phyloP scores from a whole-genome alignment of 1,284 basidiomycete genomes.

The Fomitiporia mediterranea region DNA sequence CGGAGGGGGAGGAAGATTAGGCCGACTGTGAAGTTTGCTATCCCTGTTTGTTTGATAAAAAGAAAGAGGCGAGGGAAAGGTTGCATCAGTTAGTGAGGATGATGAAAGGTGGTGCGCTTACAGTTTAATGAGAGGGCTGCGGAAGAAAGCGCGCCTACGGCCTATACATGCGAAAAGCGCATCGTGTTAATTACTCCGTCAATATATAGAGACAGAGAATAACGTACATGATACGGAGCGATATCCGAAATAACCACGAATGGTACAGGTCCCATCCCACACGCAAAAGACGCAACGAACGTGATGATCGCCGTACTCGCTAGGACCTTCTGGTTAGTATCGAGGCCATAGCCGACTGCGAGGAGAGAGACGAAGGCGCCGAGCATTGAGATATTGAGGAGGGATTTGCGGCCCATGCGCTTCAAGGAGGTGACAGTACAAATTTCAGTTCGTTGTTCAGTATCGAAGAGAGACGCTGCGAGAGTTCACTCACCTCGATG shows the following conservation, averaged over 20 bases:
- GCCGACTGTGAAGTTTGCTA: slow-evolving; percentile 78
- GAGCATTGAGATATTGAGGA: slow-evolving; percentile 52
- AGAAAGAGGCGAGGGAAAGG: not conserved
- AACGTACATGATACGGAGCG: slow-evolving; percentile 68
- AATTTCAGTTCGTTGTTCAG: too few species aligned
- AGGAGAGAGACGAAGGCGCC: slow-evolving; percentile 67
- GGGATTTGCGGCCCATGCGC: slow-evolving; percentile 60
- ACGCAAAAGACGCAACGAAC: slow-evolving; percentile 87
- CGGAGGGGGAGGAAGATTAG: slow-evolving; percentile 80
- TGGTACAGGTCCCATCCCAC: slow-evolving; percentile 89
- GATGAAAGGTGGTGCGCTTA: slow-evolving; percentile 32
- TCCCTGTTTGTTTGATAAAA: slow-evolving; percentile 46
- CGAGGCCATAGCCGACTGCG: slow-evolving; percentile 68
- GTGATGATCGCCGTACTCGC: slow-evolving; percentile 75
- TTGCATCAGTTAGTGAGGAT: not conserved
- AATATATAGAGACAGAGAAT: not conserved
- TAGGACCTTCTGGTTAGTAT: slow-evolving; percentile 53
- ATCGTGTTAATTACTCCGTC: not conserved
- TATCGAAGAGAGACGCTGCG: too few species aligned
- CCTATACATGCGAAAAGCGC: slow-evolving; percentile 38
- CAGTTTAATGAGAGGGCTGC: slow-evolving; percentile 83
- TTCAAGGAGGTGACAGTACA: slow-evolving; percentile 27
- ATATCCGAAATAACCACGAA: slow-evolving; percentile 93
- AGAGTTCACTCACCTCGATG: slow-evolving; percentile 67
- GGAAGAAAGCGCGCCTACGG: slow-evolving; percentile 81